phyloP scores from a whole-genome alignment of 1,284 basidiomycete genomes.

The Earliella scabrosa region DNA sequence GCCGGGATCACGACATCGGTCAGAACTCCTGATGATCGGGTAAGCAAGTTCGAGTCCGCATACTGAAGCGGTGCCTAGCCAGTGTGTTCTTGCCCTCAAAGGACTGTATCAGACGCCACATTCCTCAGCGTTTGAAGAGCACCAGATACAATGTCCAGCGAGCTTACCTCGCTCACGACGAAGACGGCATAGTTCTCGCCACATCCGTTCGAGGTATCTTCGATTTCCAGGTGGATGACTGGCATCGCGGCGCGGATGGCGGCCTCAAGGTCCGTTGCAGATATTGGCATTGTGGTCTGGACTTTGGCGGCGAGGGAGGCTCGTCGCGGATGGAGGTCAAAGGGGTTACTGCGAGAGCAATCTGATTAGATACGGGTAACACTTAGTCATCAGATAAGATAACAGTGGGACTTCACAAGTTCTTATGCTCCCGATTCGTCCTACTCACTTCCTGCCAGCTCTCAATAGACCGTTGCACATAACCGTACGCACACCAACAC shows the following conservation, averaged over 20 bases:
- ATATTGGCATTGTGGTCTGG: constrained; percentile 59
- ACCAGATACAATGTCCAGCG: neutral
- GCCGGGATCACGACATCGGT: constrained; percentile 2
- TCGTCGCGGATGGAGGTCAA: neutral
- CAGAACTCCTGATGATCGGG: constrained; percentile 1
- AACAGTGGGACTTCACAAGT: too few relatives aligned
- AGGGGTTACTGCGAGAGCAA: constrained; percentile 11
- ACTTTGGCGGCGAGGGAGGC: neutral
- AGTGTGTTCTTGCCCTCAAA: constrained; percentile 81
- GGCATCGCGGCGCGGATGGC: constrained; percentile 63
- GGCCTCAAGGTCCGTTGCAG: constrained; percentile 55
- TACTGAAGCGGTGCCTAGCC: constrained; percentile 69
- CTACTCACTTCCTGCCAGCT: too few relatives aligned
- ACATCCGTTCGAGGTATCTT: constrained; percentile 78
- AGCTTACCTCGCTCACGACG: constrained; percentile 72
- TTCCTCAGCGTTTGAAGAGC: neutral
- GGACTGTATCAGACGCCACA: constrained; percentile 42
- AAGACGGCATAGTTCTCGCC: constrained; percentile 76
- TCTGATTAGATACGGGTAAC: constrained; percentile 34
- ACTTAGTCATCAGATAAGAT: too few relatives aligned
- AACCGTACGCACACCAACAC: too few relatives aligned
- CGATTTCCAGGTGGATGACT: constrained; percentile 68
- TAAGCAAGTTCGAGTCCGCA: constrained; percentile 17
- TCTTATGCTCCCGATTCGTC: too few relatives aligned
- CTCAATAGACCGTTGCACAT: too few relatives aligned